Evolutionary conservation across 108 stramenopile species (phyloP), one percentile per base, ranked within the genome.

Genomic region (Parietichytrium sp.): DNA sequence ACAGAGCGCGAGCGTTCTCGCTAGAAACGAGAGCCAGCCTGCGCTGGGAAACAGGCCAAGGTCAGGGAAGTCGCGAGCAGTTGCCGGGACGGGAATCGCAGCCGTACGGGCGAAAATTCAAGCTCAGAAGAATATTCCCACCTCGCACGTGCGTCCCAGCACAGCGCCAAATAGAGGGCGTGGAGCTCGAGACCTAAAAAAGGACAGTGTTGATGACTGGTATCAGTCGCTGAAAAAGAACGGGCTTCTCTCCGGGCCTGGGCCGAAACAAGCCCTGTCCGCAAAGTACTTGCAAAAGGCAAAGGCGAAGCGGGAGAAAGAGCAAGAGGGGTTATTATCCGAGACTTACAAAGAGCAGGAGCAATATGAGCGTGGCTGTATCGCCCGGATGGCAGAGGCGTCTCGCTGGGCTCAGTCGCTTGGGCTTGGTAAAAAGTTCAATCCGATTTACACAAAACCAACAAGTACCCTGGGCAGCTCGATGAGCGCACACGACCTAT

Each of bases 371-470:
- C 36, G 45, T 33, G 42, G 23, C 15, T 45, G 38, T 25, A 6
- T 45, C 38, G 38, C 13, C 10, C 61, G 61, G 6, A 72, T 72
- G 61, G 61, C 20, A 12, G 61, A 72, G 61, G 61, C 61, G 6
- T 18, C 61, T 10, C 61, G 61, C 15, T 72, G 18, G 20, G 61
- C 61, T n/a, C 61, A 72, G 61, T 72, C 13, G 15, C 61, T 72
- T 10, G 61, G 42, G 10, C 20, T 72, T 8, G 38, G 61, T 7
- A 36, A 45, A 10, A 72, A 33, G 12, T 72, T 45, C 20, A 72
- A 72, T 72, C 61, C 61, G 8, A 72, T 72, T 27, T 25, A 72
- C 20, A 72, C 45, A 45, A 33, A 42, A 6, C 38, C 20, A n/a
- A 20, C 36, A 10, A 42, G 45, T 33, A 72, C 61, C 15, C 10